Conservation (phyloP, 306 rosid species). For the Carpinus viminea region DNA sequence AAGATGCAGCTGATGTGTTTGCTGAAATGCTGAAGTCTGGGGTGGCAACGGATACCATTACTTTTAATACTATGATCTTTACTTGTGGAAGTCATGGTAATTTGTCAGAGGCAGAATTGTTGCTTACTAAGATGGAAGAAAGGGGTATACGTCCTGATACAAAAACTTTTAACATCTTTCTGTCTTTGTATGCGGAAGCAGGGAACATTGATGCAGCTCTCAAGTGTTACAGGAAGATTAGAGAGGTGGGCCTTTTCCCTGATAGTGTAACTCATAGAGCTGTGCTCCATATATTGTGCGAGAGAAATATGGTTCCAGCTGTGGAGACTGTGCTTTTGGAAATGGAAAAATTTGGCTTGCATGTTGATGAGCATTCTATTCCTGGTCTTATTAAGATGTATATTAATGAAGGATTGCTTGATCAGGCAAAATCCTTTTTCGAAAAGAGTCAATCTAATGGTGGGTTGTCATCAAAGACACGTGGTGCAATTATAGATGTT, state of each 20-base stretch:
- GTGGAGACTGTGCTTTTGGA: slow-evolving; percentile 67
- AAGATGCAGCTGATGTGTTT: slow-evolving; percentile 81
- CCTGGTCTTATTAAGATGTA: slow-evolving; percentile 77
- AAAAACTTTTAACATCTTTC: slow-evolving; percentile 70
- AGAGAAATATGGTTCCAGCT: slow-evolving; percentile 59
- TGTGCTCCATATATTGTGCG: slow-evolving; percentile 61
- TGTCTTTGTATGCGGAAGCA: slow-evolving; percentile 70
- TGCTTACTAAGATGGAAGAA: slow-evolving; percentile 86
- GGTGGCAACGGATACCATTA: slow-evolving; percentile 66
- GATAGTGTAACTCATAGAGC: slow-evolving; percentile 74
- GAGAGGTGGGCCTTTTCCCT: slow-evolving; percentile 73
- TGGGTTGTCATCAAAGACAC: slow-evolving; percentile 48
- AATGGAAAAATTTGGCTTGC: slow-evolving; percentile 55
- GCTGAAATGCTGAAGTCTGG: slow-evolving; percentile 82
- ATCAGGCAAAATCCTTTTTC: slow-evolving; percentile 49
- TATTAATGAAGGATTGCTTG: slow-evolving; percentile 55
- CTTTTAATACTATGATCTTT: slow-evolving; percentile 85
- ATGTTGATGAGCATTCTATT: slow-evolving; percentile 62
- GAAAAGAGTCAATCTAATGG: slow-evolving; percentile 46
- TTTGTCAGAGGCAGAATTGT: slow-evolving; percentile 73
- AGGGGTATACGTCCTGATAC: slow-evolving; percentile 73
- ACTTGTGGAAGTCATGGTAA: slow-evolving; percentile 84
- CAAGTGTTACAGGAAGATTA: slow-evolving; percentile 57
- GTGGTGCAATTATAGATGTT: slow-evolving; percentile 69
- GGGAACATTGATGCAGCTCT: slow-evolving; percentile 70